Evolutionary conservation across 306 rosid genomes (phyloP).

Genomic region (Cicer judaicum): DNA sequence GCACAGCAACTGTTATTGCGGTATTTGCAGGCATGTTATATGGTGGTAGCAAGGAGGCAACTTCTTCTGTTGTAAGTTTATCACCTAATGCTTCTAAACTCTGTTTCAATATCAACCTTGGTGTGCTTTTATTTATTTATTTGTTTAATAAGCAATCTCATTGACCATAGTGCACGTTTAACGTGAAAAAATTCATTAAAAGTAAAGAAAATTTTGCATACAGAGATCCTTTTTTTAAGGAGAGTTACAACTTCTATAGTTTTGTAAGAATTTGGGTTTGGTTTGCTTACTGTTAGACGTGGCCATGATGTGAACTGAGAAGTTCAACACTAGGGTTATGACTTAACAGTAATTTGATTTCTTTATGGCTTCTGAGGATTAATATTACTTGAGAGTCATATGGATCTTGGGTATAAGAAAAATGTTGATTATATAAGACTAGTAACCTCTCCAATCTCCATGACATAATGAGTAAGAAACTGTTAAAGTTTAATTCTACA

Average conservation of each 20-base stretch:
- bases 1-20: slow-evolving; percentile 83
- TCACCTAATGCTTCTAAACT: slow-evolving; percentile 33
- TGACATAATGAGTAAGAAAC: slow-evolving; percentile 13
- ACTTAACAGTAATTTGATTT: slow-evolving; percentile 10
- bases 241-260: slow-evolving; percentile 7
- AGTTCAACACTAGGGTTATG: slow-evolving; percentile 16
- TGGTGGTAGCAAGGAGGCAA: slow-evolving; percentile 96
- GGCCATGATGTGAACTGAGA: neutral
- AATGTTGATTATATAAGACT: slow-evolving; percentile 13
- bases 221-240: slow-evolving; percentile 2
- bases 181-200: neutral
- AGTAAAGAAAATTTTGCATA: neutral
- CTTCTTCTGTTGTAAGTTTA: slow-evolving; percentile 88
- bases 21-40: slow-evolving; percentile 92
- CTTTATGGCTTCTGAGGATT: slow-evolving; percentile 21
- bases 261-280: slow-evolving; percentile 4
- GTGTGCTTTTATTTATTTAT: neutral
- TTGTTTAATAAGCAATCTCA: neutral
- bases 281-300: slow-evolving; percentile 30
- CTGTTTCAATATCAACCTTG: slow-evolving; percentile 21
- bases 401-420: slow-evolving; percentile 15
- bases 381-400: slow-evolving; percentile 15
- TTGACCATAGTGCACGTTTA: neutral
- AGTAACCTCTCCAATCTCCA: neutral
- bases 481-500: slow-evolving; percentile 4